A percentile compares a stretch with the other conserved stretches of the same genome.
These are phyloP conservation scores for Coelastrella sp. DNA, from an alignment of 139 green algal genomes.

Conservation along the genomic window DNA sequence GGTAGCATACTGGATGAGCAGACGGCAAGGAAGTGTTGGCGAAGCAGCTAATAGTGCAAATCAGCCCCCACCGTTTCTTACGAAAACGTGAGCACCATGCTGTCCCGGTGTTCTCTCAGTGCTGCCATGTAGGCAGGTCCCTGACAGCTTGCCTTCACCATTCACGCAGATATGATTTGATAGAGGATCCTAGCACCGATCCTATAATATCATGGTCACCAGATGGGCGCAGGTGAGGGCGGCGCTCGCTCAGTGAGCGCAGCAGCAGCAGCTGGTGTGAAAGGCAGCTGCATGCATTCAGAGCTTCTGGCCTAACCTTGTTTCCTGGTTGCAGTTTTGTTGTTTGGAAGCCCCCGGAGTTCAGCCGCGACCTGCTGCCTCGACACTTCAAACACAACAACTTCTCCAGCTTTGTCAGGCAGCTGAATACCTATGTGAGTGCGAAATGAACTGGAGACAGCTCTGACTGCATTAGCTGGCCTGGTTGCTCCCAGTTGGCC, in stretches of 20 bases:
- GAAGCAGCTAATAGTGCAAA: neutral
- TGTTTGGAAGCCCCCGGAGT: constrained; percentile 94
- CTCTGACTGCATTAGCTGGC: neutral
- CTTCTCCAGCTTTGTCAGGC: constrained; percentile 95
- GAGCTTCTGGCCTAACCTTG: neutral
- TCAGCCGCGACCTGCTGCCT: constrained; percentile 91
- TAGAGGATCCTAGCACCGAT: constrained; percentile 88
- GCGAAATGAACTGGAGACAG: no score
- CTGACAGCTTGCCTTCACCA: neutral
- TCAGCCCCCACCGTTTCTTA: constrained; percentile 72
- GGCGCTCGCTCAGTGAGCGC: neutral
- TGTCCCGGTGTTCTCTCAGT: neutral
- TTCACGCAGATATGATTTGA: constrained; percentile 91
- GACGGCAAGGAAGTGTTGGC: neutral
- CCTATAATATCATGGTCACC: constrained; percentile 89
- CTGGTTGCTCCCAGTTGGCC: no score
- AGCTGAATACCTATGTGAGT: constrained; percentile 97
- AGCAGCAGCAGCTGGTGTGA: neutral
- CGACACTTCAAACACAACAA: constrained; percentile 99
- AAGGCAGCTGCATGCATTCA: neutral
- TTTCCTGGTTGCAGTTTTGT: constrained; percentile 80
- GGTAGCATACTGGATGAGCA: neutral
- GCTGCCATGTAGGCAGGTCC: neutral
- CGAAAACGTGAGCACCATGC: constrained; percentile 69
- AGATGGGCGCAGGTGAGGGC: constrained; percentile 84